Percentiles rank a stretch among this genome's conserved stretches.
Evolutionary conservation across 176 grass and related monocot species (phyloP).

Genomic region (Dendrocalamus sinicus): DNA sequence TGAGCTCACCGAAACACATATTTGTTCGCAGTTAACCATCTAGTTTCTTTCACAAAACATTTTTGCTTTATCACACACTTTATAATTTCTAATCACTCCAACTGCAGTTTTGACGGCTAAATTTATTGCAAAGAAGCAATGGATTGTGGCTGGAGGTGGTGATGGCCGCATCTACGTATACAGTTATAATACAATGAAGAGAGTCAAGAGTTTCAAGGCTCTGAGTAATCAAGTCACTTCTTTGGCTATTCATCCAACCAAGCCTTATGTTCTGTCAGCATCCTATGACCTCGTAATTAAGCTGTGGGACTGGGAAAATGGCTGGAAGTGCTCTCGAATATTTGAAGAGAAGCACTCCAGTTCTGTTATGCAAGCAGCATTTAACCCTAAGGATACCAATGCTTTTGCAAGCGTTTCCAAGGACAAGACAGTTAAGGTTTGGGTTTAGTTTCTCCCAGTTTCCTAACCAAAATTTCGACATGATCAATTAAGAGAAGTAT

Average conservation of each 20-base stretch:
- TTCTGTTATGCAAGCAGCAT: constrained; percentile 58
- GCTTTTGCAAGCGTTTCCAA: constrained; percentile 67
- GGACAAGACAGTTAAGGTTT: constrained; percentile 69
- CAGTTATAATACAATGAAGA: constrained; percentile 59
- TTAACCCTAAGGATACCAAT: constrained; percentile 54
- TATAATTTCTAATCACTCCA: neutral
- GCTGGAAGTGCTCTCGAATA: constrained; percentile 53
- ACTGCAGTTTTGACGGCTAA: constrained; percentile 70
- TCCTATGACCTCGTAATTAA: constrained; percentile 63
- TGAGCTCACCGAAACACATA: constrained; percentile 44
- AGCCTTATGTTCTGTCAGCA: constrained; percentile 51
- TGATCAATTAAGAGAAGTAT: neutral
- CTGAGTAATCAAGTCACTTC: constrained; percentile 54
- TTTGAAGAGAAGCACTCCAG: constrained; percentile 51
- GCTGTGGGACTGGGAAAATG: constrained; percentile 60
- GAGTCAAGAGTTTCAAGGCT: constrained; percentile 54
- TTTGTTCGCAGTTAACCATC: neutral
- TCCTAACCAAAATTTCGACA: neutral
- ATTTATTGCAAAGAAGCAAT: constrained; percentile 64
- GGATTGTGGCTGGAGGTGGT: constrained; percentile 73
- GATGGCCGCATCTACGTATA: constrained; percentile 63
- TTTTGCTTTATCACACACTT: neutral
- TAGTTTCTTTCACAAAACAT: no score
- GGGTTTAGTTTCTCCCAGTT: neutral
- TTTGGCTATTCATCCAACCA: constrained; percentile 60